Evolutionary conservation across 164 flowering plant species (phyloP), one percentile per base, ranked within the genome.

Genomic region (Warburgia ugandensis): DNA sequence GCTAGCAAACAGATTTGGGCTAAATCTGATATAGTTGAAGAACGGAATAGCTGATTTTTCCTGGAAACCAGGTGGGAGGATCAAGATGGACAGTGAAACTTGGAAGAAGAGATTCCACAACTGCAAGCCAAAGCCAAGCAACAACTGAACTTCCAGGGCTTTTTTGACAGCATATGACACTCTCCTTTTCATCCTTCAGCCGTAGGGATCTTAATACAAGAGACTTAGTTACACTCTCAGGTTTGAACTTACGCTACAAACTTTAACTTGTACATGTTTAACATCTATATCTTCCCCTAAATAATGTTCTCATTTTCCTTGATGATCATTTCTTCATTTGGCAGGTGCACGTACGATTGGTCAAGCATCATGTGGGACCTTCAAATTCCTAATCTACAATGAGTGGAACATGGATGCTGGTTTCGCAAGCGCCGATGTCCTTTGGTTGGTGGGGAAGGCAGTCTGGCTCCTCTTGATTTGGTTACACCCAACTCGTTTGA

Each of bases 331-430:
- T 4, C 23, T 2, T 2, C 29, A 39, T 13, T 14, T 6, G 13
- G 25, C 55, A 53, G 76, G 77, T 10, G 45, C 78, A 3, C 84
- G 76, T 43, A 72, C 81, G 1, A 32, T 76, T 13, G 84, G 84
- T 3, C 64, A 56, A 17, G 59, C 75, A 0, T 62, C 45, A 20
- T 78, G 79, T 25, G 3, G 4, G 0, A 17, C 20, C 16, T 78
- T 64, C 51, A 58, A 67, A 43, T 16, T 20, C 36, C 56, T 68
- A 12, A 71, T 69, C 33, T 74, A 71, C 63, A 71, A 75, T 2
- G 59, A 40, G 2, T 63, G 58, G 21, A 52, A 69, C 56, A 74
- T 79, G 6, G 76, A 79, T 52, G 64, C 64, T 27, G 66, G 63
- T n/a, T 78, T 74, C 22, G 68, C 70, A 1, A 54, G 57, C 61